Percentiles rank a stretch among this genome's conserved stretches.
phyloP scores from a whole-genome alignment of 2,329 filamentous ascomycete genomes.

The Helminthosporium solani region DNA sequence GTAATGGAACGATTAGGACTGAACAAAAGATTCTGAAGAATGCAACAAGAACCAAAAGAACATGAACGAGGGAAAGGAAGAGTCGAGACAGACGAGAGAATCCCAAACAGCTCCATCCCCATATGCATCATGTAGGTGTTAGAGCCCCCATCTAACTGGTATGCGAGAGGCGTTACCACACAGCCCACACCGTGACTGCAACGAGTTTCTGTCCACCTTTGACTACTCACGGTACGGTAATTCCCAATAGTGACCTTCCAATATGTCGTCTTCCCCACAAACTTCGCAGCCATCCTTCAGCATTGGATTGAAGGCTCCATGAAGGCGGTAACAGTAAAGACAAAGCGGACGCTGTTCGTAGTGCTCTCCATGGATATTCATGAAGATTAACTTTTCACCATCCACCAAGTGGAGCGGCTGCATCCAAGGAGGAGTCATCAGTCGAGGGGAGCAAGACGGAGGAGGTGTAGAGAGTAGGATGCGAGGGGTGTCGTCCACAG shows the following conservation, averaged over 20 bases:
- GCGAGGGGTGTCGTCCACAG: constrained; percentile 5
- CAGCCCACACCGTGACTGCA: too few relatives aligned
- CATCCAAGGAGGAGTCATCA: constrained; percentile 25
- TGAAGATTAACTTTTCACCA: constrained; percentile 27
- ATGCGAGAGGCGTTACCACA: too few relatives aligned
- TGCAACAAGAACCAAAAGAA: neutral
- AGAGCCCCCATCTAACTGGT: too few relatives aligned
- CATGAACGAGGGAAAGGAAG: too few relatives aligned
- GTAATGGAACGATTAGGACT: neutral
- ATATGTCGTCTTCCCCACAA: constrained; percentile 25
- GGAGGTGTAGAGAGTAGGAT: constrained; percentile 1
- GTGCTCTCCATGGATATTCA: constrained; percentile 22
- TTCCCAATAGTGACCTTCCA: constrained; percentile 37
- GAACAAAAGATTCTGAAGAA: neutral
- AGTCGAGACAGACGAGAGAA: too few relatives aligned
- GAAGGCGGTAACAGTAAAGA: constrained; percentile 27
- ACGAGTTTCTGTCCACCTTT: neutral
- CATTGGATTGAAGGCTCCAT: constrained; percentile 27
- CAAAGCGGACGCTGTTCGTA: constrained; percentile 25
- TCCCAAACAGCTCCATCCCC: too few relatives aligned
- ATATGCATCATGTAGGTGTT: neutral
- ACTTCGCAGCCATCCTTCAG: constrained; percentile 26
- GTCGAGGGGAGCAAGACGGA: constrained; percentile 6
- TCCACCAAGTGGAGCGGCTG: constrained; percentile 31
- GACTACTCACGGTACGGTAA: neutral